Evolutionary conservation across 129 eudicot species (phyloP).

Genomic region (Solidago caesia): DNA sequence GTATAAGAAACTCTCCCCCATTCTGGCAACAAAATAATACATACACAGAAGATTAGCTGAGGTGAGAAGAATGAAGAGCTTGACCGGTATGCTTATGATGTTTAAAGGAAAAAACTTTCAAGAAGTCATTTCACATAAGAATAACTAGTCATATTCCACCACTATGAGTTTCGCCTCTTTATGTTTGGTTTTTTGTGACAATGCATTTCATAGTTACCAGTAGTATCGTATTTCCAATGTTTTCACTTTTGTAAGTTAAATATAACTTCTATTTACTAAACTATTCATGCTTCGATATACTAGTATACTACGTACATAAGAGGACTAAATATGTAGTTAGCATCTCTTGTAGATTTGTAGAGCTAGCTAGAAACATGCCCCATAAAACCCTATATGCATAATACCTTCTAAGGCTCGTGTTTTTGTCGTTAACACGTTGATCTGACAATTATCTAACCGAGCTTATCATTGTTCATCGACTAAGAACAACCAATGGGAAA

Average conservation of each 20-base stretch:
- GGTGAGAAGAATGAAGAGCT: background rate
- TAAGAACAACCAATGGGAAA: background rate
- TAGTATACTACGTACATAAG: background rate
- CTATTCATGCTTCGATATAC: background rate
- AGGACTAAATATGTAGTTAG: background rate
- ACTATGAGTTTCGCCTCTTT: background rate
- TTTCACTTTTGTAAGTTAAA: too few relatives aligned
- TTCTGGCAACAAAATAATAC: constrained; percentile 44
- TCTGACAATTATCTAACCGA: constrained; percentile 1
- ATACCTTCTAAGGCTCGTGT: too few relatives aligned
- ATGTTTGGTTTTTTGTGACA: background rate
- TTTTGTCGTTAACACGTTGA: background rate
- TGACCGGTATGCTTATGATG: background rate
- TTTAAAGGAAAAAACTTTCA: background rate
- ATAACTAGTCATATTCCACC: background rate
- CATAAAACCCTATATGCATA: too few relatives aligned
- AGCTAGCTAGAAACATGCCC: too few relatives aligned
- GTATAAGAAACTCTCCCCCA: constrained; percentile 83
- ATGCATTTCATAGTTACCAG: background rate
- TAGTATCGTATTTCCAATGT: too few relatives aligned
- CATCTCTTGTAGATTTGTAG: background rate
- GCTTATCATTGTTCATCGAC: background rate
- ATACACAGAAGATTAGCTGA: constrained; percentile 5
- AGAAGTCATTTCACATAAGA: background rate
- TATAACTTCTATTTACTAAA: background rate